These are phyloP conservation scores for Trichosanthes cucumerina DNA, from an alignment of 306 rosid species.

Conservation along the genomic window DNA sequence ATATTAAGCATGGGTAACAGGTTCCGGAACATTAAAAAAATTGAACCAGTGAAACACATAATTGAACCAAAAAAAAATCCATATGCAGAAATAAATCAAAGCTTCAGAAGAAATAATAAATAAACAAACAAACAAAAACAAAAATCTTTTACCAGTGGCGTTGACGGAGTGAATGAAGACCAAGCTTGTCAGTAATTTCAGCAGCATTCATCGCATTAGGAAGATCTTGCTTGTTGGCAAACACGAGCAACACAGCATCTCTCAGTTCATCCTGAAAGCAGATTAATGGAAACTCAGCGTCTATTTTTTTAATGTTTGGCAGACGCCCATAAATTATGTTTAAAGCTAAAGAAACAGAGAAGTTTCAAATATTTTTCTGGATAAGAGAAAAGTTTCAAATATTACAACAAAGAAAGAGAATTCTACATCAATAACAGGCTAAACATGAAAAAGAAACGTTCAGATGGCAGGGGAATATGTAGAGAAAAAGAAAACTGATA, in stretches of 20 bases:
- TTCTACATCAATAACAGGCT: not conserved
- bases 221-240: conserved; percentile 77
- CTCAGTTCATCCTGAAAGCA: conserved; percentile 57
- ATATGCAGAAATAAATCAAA: not conserved
- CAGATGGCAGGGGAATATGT: not conserved
- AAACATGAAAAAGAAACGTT: too few species aligned
- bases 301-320: not conserved
- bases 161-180: conserved; percentile 63
- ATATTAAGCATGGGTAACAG: not conserved
- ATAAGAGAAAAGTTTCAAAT: not conserved
- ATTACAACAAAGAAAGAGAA: not conserved
- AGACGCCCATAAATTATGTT: not conserved
- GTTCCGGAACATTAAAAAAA: not conserved
- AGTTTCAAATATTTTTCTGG: not conserved
- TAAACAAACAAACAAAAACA: not conserved
- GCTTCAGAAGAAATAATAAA: not conserved
- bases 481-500: not conserved
- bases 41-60: not conserved
- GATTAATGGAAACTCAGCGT: conserved; percentile 10
- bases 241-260: conserved; percentile 62
- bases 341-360: not conserved
- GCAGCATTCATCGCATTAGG: conserved; percentile 82
- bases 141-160: conserved; percentile 50
- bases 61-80: not conserved
- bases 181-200: conserved; percentile 67